Base-by-base conservation (phyloP, 1,139 yeast species). In the Geotrichum australiense region DNA sequence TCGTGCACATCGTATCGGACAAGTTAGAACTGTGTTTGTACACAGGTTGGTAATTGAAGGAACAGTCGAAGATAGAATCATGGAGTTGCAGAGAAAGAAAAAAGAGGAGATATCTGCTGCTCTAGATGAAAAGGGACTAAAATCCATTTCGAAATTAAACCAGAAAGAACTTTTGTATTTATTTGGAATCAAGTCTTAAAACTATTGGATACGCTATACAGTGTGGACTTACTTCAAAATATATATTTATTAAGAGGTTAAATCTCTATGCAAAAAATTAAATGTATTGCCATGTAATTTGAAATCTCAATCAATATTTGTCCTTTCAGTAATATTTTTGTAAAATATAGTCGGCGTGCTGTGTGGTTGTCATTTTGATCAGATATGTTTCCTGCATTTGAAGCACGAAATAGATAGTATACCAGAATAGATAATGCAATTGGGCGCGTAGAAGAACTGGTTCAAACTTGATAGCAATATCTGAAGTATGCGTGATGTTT, bases 1-100 rank as follows among this genome's bases (percentile, higher is more conserved):
- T 60, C 74, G 98, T 51, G 94, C 93, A 5, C 91, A 89, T 63
- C 74, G 98, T 61, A 84, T 89, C 51, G 96, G 96, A 5, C 98
- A 89, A 63, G 73, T 74, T 25, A 69, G 76, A 44, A 79, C 78
- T 33, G 97, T 89, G 11, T 67, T 62, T 50, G 85, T 89, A 19
- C 80, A 87, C 60, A 70, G 86, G 51, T 63, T 89, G 16, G 71
- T 83, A 54, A 73, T 81, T 39, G 59, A 67, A 28, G 71, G 73
- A 31, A 78, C 94, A 0, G 86, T 89, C 10, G 98, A 89, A 58
- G 93, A 84, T 58, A 74, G 96, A 56, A 87, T 89, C 46, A 70
- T 83, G 65, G 76, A 71, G 39, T 68, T 89, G 45, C 97, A 89
- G 58, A 71, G 75, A 41, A 65, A 74, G 51, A 89, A 89, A 65